A percentile compares a stretch with the other conserved stretches of the same genome.
These are phyloP conservation scores for Phytopythium sindhum DNA, from an alignment of 352 stramenopile species.

Conservation along the genomic window DNA sequence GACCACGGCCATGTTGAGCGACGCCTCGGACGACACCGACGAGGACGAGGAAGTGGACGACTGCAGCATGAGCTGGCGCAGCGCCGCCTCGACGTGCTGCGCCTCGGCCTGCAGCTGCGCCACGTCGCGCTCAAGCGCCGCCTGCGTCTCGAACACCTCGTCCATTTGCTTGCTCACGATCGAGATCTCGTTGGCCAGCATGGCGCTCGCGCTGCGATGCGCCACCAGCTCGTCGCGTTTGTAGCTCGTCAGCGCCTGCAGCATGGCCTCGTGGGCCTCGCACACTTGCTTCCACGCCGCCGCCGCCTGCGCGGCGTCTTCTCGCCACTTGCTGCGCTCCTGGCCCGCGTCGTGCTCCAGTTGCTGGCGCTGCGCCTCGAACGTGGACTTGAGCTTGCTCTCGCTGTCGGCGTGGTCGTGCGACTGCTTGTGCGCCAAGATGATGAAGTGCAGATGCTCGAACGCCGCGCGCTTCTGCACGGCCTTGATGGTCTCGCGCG, in stretches of 20 bases:
- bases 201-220: slow-evolving; percentile 62
- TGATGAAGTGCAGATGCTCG: slow-evolving; percentile 33
- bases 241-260: slow-evolving; percentile 74
- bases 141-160: slow-evolving; percentile 66
- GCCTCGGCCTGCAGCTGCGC: slow-evolving; percentile 56
- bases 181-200: slow-evolving; percentile 71
- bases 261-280: slow-evolving; percentile 52
- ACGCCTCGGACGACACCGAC: neutral
- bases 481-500: slow-evolving; percentile 49
- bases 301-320: slow-evolving; percentile 24
- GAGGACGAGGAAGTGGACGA: slow-evolving; percentile 13
- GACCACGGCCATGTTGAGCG: slow-evolving; percentile 58
- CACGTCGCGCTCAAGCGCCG: slow-evolving; percentile 49
- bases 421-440: slow-evolving; percentile 42
- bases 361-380: slow-evolving; percentile 15
- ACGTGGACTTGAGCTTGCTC: neutral
- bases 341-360: slow-evolving; percentile 15
- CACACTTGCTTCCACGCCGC: slow-evolving; percentile 33
- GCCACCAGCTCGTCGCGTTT: slow-evolving; percentile 76
- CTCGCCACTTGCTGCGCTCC: slow-evolving; percentile 30
- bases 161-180: slow-evolving; percentile 76
- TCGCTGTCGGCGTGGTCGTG: slow-evolving; percentile 14
- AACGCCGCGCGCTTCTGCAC: slow-evolving; percentile 59
- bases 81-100: slow-evolving; percentile 42
- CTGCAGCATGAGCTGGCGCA: slow-evolving; percentile 65